A percentile compares a stretch with the other conserved stretches of the same genome.
Evolutionary conservation across 345 rosid genomes (phyloP).

Genomic region (Eucalyptus erythrocorys): DNA sequence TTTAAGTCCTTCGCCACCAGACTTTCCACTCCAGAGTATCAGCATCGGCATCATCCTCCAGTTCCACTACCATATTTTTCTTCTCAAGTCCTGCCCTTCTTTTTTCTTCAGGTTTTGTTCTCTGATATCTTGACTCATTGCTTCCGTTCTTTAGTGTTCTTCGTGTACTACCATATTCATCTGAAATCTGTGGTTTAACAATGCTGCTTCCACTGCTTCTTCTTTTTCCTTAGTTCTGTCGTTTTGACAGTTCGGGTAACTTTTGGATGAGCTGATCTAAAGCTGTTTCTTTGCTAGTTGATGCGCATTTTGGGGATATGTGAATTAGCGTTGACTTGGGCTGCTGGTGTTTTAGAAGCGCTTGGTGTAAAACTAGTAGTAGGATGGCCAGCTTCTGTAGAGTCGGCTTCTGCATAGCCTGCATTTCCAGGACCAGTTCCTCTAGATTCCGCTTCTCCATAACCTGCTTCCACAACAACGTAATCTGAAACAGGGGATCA

Average conservation of each 20-base stretch:
- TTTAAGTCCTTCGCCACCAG: neutral
- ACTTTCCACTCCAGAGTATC: neutral
- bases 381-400: accelerated
- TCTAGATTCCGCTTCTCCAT: neutral
- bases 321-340: neutral
- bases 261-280: neutral
- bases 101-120: neutral
- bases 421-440: neutral
- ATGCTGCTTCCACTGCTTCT: neutral
- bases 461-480: neutral
- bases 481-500: neutral
- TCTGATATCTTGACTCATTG: neutral
- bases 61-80: neutral
- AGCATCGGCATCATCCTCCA: neutral
- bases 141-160: neutral
- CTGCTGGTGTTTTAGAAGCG: neutral
- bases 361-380: neutral
- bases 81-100: neutral
- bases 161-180: accelerated
- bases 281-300: slow-evolving; percentile 12
- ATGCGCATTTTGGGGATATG: neutral
- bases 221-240: too few species aligned
- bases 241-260: neutral
- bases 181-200: neutral
- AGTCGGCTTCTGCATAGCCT: neutral